These are phyloP conservation scores for Vachellia pachyceras DNA, from an alignment of 306 rosid genomes.

Conservation along the genomic window DNA sequence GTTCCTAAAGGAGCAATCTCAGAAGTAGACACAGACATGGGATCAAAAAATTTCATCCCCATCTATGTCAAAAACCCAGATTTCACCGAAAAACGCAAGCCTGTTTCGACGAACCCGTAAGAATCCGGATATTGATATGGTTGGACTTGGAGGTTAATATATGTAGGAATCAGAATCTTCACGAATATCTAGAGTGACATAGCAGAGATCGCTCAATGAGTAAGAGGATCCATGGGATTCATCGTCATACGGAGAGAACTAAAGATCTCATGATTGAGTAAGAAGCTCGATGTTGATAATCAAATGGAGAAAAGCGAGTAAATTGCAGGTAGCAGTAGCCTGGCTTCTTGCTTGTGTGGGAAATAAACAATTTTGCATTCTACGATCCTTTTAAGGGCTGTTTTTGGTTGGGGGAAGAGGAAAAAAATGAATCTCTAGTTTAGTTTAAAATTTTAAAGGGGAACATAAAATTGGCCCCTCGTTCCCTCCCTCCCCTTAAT, in stretches of 20 bases:
- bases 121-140: background rate
- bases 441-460: no score
- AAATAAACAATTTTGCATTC: background rate
- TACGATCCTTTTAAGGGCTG: background rate
- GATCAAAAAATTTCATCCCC: conserved; percentile 64
- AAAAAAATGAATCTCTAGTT: no score
- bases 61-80: conserved; percentile 43
- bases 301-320: conserved; percentile 26
- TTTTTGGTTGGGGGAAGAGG: conserved; percentile 58
- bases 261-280: conserved; percentile 28
- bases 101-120: conserved; percentile 31
- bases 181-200: conserved; percentile 33
- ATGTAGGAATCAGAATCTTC: conserved; percentile 35
- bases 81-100: conserved; percentile 37
- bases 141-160: background rate
- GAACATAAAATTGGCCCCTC: no score
- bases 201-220: conserved; percentile 41
- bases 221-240: conserved; percentile 45
- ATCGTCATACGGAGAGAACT: conserved; percentile 47
- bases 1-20: conserved; percentile 48
- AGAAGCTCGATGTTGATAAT: conserved; percentile 21
- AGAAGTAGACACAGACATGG: conserved; percentile 52
- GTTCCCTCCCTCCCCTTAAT: no score
- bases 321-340: background rate
- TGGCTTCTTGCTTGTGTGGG: background rate